These are phyloP conservation scores for Paraleonurus japonicus DNA, from an alignment of 257 asterid genomes.

Conservation along the genomic window DNA sequence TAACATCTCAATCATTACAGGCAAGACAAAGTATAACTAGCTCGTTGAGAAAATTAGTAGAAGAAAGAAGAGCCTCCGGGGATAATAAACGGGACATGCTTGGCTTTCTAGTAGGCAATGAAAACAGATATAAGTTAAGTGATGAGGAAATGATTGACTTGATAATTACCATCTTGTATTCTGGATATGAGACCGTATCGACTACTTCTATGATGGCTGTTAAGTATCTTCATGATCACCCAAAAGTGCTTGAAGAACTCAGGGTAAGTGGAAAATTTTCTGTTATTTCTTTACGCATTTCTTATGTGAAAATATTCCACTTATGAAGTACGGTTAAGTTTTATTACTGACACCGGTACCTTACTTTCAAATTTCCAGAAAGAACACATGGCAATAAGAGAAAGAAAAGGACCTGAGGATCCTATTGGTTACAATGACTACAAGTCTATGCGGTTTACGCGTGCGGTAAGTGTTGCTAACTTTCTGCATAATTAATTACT, in stretches of 20 bases:
- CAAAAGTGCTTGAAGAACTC: slow-evolving; percentile 71
- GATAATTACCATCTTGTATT: slow-evolving; percentile 71
- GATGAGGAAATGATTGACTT: slow-evolving; percentile 82
- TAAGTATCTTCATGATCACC: slow-evolving; percentile 90
- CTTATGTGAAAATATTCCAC: slow-evolving; percentile 20
- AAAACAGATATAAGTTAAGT: slow-evolving; percentile 53
- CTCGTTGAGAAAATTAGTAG: slow-evolving; percentile 49
- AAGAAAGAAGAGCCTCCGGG: slow-evolving; percentile 54
- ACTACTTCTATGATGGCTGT: slow-evolving; percentile 97
- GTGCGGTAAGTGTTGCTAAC: slow-evolving; percentile 49
- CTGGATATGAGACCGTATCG: slow-evolving; percentile 90
- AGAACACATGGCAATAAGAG: slow-evolving; percentile 84
- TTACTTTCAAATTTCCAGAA: slow-evolving; percentile 33
- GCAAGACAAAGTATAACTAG: slow-evolving; percentile 72
- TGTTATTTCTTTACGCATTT: background rate
- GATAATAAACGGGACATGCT: slow-evolving; percentile 64
- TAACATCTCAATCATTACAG: slow-evolving; percentile 38
- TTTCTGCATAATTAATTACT: slow-evolving; percentile 22
- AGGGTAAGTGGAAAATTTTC: slow-evolving; percentile 48
- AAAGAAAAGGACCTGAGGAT: slow-evolving; percentile 70
- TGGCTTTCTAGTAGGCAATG: slow-evolving; percentile 48
- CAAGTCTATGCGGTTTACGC: slow-evolving; percentile 89
- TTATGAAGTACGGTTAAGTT: background rate
- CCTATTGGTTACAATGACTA: slow-evolving; percentile 80
- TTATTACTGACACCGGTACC: background rate